phyloP scores from a whole-genome alignment of 2,329 filamentous ascomycete species.

The Diaporthe sp. region DNA sequence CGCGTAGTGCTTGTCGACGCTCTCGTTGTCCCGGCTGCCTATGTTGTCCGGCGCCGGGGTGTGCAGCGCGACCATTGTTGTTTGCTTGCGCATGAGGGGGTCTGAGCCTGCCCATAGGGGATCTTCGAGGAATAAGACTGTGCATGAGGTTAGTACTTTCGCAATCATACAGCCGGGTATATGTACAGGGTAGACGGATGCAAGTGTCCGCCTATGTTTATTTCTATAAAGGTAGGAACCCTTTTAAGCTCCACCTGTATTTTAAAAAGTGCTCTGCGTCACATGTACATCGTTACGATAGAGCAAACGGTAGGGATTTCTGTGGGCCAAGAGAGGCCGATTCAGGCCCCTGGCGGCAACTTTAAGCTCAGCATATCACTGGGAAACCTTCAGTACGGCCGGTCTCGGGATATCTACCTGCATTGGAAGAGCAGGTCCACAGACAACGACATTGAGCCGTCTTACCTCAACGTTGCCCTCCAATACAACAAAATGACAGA shows the following conservation, averaged over 20 bases:
- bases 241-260: too few species aligned
- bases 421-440: slow-evolving; percentile 41
- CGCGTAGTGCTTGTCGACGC: slow-evolving; percentile 36
- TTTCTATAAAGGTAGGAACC: too few species aligned
- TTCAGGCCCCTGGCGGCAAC: slow-evolving; percentile 33
- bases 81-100: slow-evolving; percentile 1
- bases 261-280: too few species aligned
- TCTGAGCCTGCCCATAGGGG: neutral
- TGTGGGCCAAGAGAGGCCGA: slow-evolving; percentile 43
- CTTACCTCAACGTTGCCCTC: slow-evolving; percentile 48
- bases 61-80: slow-evolving; percentile 12
- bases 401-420: slow-evolving; percentile 66
- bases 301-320: slow-evolving; percentile 51
- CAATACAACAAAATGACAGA: slow-evolving; percentile 45
- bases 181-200: too few species aligned
- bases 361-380: slow-evolving; percentile 52
- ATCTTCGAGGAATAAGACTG: slow-evolving; percentile 28
- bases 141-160: slow-evolving; percentile 36
- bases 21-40: slow-evolving; percentile 9
- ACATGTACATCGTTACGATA: slow-evolving; percentile 49
- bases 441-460: slow-evolving; percentile 28
- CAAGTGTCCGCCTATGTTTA: too few species aligned
- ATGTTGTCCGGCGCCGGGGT: neutral
- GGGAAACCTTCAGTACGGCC: slow-evolving; percentile 69
- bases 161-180: too few species aligned